Base-by-base conservation (phyloP, 345 rosid genomes). In the Murraya koenigii region DNA sequence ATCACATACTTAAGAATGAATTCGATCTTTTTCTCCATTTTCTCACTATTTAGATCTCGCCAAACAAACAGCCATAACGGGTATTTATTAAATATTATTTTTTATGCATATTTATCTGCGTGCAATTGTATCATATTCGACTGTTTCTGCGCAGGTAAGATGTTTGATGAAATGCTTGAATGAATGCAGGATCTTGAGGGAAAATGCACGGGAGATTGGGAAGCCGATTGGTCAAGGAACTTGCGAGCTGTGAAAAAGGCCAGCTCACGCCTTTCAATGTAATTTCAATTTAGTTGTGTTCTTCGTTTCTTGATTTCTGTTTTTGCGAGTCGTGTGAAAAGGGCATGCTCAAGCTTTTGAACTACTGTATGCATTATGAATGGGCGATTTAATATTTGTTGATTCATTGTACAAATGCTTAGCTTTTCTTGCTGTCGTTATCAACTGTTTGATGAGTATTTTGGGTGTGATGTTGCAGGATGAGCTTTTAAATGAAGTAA, bases 241-340 rank as follows among this genome's bases (percentile, higher is more conserved):
- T 88, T 33, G 84, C 87, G 1, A 71, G 75, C 7, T 79, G 88
- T 0, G 93, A 91, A n/a, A 91, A 88, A 41, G 91, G 88, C 2
- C 91, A 91, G 80, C 84, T 88, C 60, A 84, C 85, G 79, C 79
- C 84, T 78, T 88, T 89, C 81, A 89, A 91, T 36, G 91, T 87
- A 82, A 78, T 83, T 52, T 52, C 56, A 58, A n/a, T 8, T 66
- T 58, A 32, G 7, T 63, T 10, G 1, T 59, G 15, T 19, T 17
- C n/a, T 39, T 28, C 19, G 17, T 20, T 71, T 36, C 26, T 64
- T 32, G 30, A 23, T n/a, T 28, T 33, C 32, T 47, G 26, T 32
- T 80, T 20, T 25, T 25, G 19, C 5, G 15, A 10, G 47, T 44
- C 49, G 49, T 11, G 49, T 11, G 49, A 44, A 44, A 44, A 44